A percentile compares a stretch with the other conserved stretches of the same genome.
Evolutionary conservation across 1,284 basidiomycete species (phyloP).

Genomic region (Volvariella volvacea): DNA sequence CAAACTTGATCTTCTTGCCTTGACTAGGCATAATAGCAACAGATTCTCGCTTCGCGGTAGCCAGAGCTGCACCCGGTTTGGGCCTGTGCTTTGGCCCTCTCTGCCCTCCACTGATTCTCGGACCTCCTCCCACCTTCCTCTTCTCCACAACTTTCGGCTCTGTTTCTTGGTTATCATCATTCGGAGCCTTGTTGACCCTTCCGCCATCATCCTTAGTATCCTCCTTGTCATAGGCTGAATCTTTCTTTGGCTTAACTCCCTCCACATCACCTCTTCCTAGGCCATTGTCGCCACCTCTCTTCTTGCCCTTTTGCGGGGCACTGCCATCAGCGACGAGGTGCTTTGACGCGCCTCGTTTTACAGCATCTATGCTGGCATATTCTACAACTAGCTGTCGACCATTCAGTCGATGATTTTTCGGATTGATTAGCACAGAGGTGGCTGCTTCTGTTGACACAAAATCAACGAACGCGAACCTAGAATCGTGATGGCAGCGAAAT

Average conservation of each 20-base stretch:
- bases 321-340: constrained; percentile 10
- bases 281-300: constrained; percentile 9
- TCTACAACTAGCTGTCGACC: constrained; percentile 86
- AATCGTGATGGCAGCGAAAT: constrained; percentile 5
- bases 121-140: too few species aligned
- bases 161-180: not conserved
- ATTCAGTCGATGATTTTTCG: constrained; percentile 78
- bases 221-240: not conserved
- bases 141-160: not conserved
- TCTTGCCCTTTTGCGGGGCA: not conserved
- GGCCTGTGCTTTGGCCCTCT: constrained; percentile 39
- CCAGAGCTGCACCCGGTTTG: constrained; percentile 87
- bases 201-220: constrained; percentile 1
- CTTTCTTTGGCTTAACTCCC: constrained; percentile 3
- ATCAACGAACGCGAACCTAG: constrained; percentile 92
- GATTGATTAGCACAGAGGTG: constrained; percentile 77
- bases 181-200: too few species aligned
- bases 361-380: constrained; percentile 81
- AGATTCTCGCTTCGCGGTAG: constrained; percentile 81
- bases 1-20: constrained; percentile 83
- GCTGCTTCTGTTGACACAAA: constrained; percentile 78
- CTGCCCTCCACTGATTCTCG: too few species aligned
- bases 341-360: constrained; percentile 57
- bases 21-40: constrained; percentile 74
- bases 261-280: constrained; percentile 8